Percentiles rank a stretch among this genome's conserved stretches.
Evolutionary conservation across 192 early-diverging fungal species (phyloP).

Genomic region (Podochytrium sp.): DNA sequence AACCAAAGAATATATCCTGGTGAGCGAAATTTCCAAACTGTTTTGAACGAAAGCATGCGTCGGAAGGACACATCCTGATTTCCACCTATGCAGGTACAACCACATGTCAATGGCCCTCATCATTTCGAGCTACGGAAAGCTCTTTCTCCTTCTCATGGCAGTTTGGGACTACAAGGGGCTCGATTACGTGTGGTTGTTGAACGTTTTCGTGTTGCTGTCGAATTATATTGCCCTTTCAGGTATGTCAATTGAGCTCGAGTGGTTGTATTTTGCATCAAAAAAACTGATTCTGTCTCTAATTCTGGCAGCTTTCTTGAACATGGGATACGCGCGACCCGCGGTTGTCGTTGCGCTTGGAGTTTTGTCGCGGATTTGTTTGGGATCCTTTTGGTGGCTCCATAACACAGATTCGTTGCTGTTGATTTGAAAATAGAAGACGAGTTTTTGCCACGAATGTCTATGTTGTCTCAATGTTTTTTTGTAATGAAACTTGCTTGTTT

Average conservation of each 20-base stretch:
- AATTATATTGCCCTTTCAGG: conserved; percentile 30
- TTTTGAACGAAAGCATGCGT: no score
- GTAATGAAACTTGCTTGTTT: no score
- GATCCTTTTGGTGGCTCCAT: background rate
- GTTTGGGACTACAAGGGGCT: conserved; percentile 89
- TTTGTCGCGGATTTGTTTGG: background rate
- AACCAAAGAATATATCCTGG: background rate
- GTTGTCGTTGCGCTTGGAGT: background rate
- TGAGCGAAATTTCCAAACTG: no score
- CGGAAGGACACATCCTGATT: no score
- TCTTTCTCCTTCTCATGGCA: conserved; percentile 85
- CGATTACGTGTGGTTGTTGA: conserved; percentile 83
- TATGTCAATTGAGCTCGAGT: background rate
- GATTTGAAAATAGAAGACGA: no score
- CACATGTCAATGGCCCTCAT: conserved; percentile 68
- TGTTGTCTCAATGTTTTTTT: no score
- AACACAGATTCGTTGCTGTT: background rate
- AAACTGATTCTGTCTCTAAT: background rate
- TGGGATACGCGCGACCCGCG: background rate
- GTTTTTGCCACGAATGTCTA: no score
- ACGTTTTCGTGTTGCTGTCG: conserved; percentile 29
- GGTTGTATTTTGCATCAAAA: background rate
- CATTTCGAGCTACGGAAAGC: conserved; percentile 84
- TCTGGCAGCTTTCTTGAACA: conserved; percentile 5
- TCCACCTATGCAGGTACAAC: conserved; percentile 54